These are phyloP conservation scores for Urochloa ruziziensis DNA, from an alignment of 176 grass and related monocot species.

Conservation along the genomic window DNA sequence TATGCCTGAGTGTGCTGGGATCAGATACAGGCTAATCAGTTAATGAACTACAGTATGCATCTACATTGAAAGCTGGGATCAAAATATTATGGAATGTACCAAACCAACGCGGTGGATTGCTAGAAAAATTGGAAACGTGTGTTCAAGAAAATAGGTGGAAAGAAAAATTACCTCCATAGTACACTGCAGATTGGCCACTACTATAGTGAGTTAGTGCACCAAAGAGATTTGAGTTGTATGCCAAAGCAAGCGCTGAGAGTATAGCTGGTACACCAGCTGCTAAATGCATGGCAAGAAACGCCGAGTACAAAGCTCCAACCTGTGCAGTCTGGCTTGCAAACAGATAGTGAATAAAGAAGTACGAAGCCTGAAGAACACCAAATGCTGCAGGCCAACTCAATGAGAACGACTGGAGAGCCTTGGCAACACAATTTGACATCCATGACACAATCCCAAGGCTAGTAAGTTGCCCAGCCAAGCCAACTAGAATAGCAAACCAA, in stretches of 20 bases:
- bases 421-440: slow-evolving; percentile 91
- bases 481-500: slow-evolving; percentile 99
- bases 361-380: slow-evolving; percentile 87
- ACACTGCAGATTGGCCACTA: slow-evolving; percentile 89
- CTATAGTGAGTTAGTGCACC: slow-evolving; percentile 95
- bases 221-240: slow-evolving; percentile 96
- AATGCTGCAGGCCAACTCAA: slow-evolving; percentile 94
- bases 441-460: slow-evolving; percentile 78
- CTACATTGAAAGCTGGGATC: neutral
- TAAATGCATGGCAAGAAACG: slow-evolving; percentile 97
- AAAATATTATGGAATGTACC: neutral
- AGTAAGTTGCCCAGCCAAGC: slow-evolving; percentile 90
- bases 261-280: slow-evolving; percentile 87
- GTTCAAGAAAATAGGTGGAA: neutral
- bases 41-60: neutral
- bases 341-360: slow-evolving; percentile 92
- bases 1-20: too few relatives aligned
- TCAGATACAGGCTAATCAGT: neutral
- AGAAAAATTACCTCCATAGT: slow-evolving; percentile 79
- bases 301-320: slow-evolving; percentile 82
- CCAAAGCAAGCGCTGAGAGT: slow-evolving; percentile 72
- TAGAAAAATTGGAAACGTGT: slow-evolving; percentile 6
- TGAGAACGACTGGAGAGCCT: slow-evolving; percentile 76
- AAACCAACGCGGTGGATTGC: neutral
- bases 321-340: slow-evolving; percentile 98